Evolutionary conservation across 208 protist species (phyloP), one percentile per base, ranked within the genome.

Genomic region (Acanthamoeba lenticulata): DNA sequence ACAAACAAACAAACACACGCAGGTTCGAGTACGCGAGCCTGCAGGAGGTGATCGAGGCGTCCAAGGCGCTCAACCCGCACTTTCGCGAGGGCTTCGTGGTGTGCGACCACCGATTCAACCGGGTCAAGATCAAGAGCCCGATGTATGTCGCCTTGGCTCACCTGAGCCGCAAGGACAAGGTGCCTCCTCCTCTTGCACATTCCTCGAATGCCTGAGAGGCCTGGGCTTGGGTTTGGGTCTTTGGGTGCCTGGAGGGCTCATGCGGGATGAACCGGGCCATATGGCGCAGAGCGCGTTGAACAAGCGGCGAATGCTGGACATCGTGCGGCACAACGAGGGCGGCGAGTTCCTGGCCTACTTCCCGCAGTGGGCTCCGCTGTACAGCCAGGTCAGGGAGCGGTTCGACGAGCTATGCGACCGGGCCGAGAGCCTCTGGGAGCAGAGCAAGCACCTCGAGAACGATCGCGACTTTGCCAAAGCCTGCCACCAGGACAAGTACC

Each of bases 21-120:
- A 86, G 77, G 24, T 86, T 86, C 34, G 77, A 86, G 77, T 86
- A 36, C 44, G 5, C 45, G 42, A 86, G 77, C 45, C n/a, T 86
- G 36, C 38, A 1, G 6, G 77, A 86, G 34, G 77, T 86, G 21
- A 9, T 27, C 29, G 77, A 86, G 27, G 45, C 38, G 17, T 32
- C 77, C 38, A 86, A 86, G 44, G 13, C 3, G 0, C 34, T 86
- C 45, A 57, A 86, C 17, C 77, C 77, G 13, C 36, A 77, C 67
- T 77, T 36, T 36, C 67, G 67, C 0, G 77, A 86, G 29, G 77
- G 77, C 4, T 86, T 86, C 44, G 77, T 86, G 3, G 44, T 86
- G 21, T 86, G 77, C 24, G 77, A 86, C 27, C 77, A 86, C 15
- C 36, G 34, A 3, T 86, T 55, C 45, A 86, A 86, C 36, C 77